Evolutionary conservation across 2,329 filamentous ascomycete genomes (phyloP), one percentile per base, ranked within the genome.

Genomic region (Byssothecium circinans): DNA sequence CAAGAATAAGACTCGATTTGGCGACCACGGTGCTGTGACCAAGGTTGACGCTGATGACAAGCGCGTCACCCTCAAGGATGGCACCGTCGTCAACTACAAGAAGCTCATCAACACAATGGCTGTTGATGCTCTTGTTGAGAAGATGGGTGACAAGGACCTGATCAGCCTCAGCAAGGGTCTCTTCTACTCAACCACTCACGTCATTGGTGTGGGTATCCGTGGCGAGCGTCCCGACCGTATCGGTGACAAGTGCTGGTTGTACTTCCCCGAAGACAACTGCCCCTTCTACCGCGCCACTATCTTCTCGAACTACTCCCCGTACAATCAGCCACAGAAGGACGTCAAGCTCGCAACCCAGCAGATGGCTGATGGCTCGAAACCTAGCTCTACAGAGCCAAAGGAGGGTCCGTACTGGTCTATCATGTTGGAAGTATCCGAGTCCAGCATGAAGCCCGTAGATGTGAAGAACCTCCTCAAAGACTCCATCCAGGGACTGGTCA

Each of bases 201-300:
- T 99, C 66, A 88, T 99, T 62, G 94, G 94, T 75, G 89, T 99
- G 56, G 94, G 94, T 76, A 81, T 99, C 67, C 90, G 94, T 69
- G 94, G 94, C 58, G 82, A 81, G 66, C 89, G 94, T 60, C 94
- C 94, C 32, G 91, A 96, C 74, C 88, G 90, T 70, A 99, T 99
- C 62, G 94, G 94, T 58, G 94, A 99, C 80, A 99, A 97, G 83
- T 99, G 94, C 85, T 99, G 94, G 91, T 81, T 99, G 59, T 99
- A 99, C 84, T 99, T 97, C 85, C 94, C 94, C 54, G 94, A 99
- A 75, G 88, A 96, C 74, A 87, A 99, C 82, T 96, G 91, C 81
- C 91, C 91, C 71, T 99, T 99, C 82, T 99, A 99, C 82, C 89
- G 94, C 63, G 94, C 94, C 68, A 99, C 94, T 69, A 97, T 99